Percentiles rank a stretch among this genome's conserved stretches.
phyloP scores from a whole-genome alignment of 2,329 filamentous ascomycete genomes.

The Alternaria metachromatica region DNA sequence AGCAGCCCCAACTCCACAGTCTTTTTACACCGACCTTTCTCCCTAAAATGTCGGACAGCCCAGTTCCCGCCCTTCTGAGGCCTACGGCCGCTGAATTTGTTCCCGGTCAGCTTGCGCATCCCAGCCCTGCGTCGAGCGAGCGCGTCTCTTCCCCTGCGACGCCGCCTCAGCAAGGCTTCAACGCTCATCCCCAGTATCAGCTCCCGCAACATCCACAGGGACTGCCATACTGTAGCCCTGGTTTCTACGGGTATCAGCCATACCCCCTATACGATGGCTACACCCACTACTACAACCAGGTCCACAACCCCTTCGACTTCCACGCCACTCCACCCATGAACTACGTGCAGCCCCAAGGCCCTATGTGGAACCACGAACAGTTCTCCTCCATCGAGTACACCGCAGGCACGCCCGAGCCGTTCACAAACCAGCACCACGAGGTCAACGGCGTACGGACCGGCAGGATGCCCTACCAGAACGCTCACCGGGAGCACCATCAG shows the following conservation, averaged over 20 bases:
- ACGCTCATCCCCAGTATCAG: background rate
- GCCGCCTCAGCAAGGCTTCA: background rate
- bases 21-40: background rate
- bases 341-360: background rate
- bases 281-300: background rate
- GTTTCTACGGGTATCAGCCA: background rate
- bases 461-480: background rate
- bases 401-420: background rate
- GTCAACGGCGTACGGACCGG: background rate
- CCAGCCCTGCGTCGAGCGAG: background rate
- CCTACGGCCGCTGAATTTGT: background rate
- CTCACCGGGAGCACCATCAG: background rate
- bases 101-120: background rate
- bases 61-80: background rate
- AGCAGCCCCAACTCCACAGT: background rate
- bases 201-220: background rate
- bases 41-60: background rate
- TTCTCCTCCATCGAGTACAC: background rate
- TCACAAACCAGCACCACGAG: background rate
- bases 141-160: background rate
- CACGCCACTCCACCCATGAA: background rate
- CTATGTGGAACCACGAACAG: background rate
- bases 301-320: background rate
- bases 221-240: background rate
- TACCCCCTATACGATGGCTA: background rate